A percentile compares a stretch with the other conserved stretches of the same genome.
Evolutionary conservation across 2,329 filamentous ascomycete genomes (phyloP).

Genomic region (Fusarium algeriense): DNA sequence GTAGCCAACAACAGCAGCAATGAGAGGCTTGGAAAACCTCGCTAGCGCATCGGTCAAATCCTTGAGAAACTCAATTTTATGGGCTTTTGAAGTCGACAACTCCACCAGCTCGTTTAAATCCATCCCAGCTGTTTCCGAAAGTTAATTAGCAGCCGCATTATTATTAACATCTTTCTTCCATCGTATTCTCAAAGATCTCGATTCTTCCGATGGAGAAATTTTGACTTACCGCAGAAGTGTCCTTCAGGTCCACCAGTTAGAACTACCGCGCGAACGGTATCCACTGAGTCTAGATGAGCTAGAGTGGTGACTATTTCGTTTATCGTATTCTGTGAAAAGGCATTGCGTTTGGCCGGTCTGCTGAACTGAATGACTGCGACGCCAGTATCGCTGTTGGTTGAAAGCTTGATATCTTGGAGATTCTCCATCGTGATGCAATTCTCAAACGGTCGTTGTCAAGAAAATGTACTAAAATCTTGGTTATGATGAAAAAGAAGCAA

Average conservation of each 20-base stretch:
- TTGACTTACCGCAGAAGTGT: slow-evolving; percentile 31
- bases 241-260: slow-evolving; percentile 34
- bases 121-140: slow-evolving; percentile 28
- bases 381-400: background rate
- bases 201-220: background rate
- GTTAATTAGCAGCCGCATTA: slow-evolving; percentile 1
- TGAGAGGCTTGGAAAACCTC: slow-evolving; percentile 28
- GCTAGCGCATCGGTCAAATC: slow-evolving; percentile 33
- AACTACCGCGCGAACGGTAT: slow-evolving; percentile 18
- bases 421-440: slow-evolving; percentile 16
- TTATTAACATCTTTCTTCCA: background rate
- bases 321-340: slow-evolving; percentile 33
- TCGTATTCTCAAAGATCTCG: too few species aligned
- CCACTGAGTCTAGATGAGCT: slow-evolving; percentile 20
- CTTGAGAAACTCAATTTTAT: slow-evolving; percentile 28
- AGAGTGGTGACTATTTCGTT: slow-evolving; percentile 24
- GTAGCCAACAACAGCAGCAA: slow-evolving; percentile 35
- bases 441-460: background rate
- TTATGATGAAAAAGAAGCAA: background rate
- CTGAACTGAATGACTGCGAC: slow-evolving; percentile 35
- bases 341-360: slow-evolving; percentile 35
- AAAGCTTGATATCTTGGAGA: slow-evolving; percentile 28
- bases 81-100: slow-evolving; percentile 28
- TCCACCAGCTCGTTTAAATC: slow-evolving; percentile 34
- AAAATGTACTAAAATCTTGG: background rate